Evolutionary conservation across 139 green algal genomes (phyloP), one percentile per base, ranked within the genome.

Genomic region (Dunaliella sp.): DNA sequence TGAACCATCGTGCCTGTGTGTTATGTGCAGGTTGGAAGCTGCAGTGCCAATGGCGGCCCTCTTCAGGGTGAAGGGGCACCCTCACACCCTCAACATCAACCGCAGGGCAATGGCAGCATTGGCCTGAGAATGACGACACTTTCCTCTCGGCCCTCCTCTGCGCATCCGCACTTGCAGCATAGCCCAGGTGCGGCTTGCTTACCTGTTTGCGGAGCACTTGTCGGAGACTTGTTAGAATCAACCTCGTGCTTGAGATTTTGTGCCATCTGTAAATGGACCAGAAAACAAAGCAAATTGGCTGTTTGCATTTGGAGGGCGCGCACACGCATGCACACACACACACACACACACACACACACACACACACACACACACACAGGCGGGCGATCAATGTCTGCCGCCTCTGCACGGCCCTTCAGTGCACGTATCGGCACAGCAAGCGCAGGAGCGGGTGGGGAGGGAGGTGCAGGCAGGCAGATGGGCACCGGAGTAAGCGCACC

Each of bases 401-500:
- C 76, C 2, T 36, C 76, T 31, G 34, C 34, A 31, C 76, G 76
- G 30, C 76, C 76, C 1, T 81, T 81, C 76, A 81, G 76, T 37
- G 76, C 76, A 7, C 76, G 76, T 1, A 33, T 81, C 2, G 80
- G 30, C 3, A 81, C 77, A 48, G 77, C 77, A 81, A 79, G 28
- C 28, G 77, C 77, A 81, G 77, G n/a, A n/a, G 77, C 32, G 28
- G 73, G 16, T 3, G 3, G 7, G 73, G 73, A 22, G 22, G 1
- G 72, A 73, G 1, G 37, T 3, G 82, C 81, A 31, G 84, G 76
- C 1, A 37, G 1, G n/a, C 57, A 82, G 31, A 22, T 86, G 2
- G 82, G 86, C 3, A 89, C 86, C 1, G 77, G 82, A 0, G 57
- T 36, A 0, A 89, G 86, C 57, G 81, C 86, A 32, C 79, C 87